A percentile compares a stretch with the other conserved stretches of the same genome.
phyloP scores from a whole-genome alignment of 2,329 filamentous ascomycete species.

The Leptodontidium sp. region DNA sequence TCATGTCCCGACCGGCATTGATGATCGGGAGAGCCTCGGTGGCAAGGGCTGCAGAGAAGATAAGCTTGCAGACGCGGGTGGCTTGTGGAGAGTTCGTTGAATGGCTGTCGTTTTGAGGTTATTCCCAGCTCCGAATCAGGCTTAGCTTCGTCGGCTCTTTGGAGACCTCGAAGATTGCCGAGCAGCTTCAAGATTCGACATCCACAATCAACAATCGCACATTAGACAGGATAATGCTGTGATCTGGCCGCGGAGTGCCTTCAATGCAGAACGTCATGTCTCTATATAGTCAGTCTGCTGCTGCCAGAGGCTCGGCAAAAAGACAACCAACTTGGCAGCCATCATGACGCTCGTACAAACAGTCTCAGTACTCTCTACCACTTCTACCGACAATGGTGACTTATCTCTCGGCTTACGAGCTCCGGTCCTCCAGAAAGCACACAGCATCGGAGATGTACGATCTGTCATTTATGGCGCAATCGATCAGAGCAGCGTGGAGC shows the following conservation, averaged over 20 bases:
- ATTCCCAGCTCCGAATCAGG: not conserved
- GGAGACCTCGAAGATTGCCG: not conserved
- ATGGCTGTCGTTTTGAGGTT: not conserved
- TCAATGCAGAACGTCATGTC: not conserved
- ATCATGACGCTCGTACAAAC: conserved; percentile 7
- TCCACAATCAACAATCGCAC: not conserved
- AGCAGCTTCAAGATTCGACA: not conserved
- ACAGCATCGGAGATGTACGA: conserved; percentile 1
- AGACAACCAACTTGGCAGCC: not conserved
- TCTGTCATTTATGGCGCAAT: conserved; percentile 18
- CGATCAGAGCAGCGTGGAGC: conserved; percentile 18
- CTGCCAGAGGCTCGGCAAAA: not conserved
- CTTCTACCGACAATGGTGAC: not conserved
- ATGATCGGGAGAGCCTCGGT: not conserved
- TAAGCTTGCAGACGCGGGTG: not conserved
- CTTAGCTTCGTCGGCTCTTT: conserved; percentile 4
- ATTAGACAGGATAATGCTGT: not conserved
- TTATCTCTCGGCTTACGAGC: not conserved
- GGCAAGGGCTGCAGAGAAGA: not conserved
- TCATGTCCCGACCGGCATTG: not conserved
- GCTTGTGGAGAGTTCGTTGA: not conserved
- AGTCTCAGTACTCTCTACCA: not conserved
- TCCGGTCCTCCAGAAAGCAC: not conserved
- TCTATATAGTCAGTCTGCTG: not conserved
- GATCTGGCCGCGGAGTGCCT: not conserved